Conservation (phyloP, 2,329 filamentous ascomycete species). For the Endoconidiophora laricicola region DNA sequence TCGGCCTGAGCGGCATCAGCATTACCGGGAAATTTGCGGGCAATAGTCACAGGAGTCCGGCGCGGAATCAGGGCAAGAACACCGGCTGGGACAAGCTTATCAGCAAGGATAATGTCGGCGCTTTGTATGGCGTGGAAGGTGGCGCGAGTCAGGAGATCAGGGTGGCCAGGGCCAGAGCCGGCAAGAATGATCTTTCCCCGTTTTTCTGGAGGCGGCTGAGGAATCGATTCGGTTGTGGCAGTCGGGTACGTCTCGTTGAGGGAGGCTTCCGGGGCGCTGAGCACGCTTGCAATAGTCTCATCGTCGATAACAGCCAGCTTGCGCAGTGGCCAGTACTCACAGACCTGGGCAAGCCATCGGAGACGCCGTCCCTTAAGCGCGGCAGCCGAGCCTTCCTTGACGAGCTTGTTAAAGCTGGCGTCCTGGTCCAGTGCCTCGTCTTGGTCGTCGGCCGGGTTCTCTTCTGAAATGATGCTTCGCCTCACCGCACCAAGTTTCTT, state of each 20-base stretch:
- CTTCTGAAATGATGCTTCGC: constrained; percentile 56
- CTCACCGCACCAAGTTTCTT: constrained; percentile 59
- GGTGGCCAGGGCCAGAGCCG: constrained; percentile 83
- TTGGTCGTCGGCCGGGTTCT: constrained; percentile 26
- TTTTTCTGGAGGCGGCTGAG: not conserved
- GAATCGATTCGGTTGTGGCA: not conserved
- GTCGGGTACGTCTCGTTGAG: not conserved
- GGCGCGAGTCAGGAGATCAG: constrained; percentile 72
- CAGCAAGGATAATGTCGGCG: constrained; percentile 66
- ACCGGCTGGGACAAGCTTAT: constrained; percentile 70
- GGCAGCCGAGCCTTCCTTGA: constrained; percentile 56
- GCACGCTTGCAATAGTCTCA: constrained; percentile 56
- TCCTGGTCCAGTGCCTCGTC: constrained; percentile 58
- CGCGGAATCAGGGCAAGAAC: constrained; percentile 84
- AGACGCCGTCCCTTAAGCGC: constrained; percentile 66
- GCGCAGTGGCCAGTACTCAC: constrained; percentile 92
- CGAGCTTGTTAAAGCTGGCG: constrained; percentile 68
- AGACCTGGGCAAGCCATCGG: constrained; percentile 88
- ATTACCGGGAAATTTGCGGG: constrained; percentile 94
- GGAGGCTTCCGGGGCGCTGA: constrained; percentile 45
- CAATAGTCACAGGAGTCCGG: constrained; percentile 76
- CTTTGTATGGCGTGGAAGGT: constrained; percentile 59
- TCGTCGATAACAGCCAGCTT: constrained; percentile 67
- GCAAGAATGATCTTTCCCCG: constrained; percentile 57
- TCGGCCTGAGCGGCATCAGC: constrained; percentile 88